Evolutionary conservation across 148 eudicot species (phyloP).

Genomic region (Vaccinium vitisidaea): DNA sequence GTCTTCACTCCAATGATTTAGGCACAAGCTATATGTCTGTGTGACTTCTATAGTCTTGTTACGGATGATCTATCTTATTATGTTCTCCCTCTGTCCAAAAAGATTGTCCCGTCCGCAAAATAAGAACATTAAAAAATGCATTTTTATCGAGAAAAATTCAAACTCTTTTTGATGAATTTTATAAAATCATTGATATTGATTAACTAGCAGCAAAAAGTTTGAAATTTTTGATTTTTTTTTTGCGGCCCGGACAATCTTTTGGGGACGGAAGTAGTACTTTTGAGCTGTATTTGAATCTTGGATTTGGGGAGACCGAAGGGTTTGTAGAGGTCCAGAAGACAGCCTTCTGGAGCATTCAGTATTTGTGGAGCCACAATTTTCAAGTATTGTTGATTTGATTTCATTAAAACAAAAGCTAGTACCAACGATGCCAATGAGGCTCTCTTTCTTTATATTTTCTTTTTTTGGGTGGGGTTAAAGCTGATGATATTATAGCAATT

Average conservation of each 20-base stretch:
- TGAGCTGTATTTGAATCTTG: not conserved
- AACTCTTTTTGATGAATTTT: too few species aligned
- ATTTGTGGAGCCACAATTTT: not conserved
- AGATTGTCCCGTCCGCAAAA: too few species aligned
- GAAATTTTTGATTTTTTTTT: too few species aligned
- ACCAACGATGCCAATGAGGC: not conserved
- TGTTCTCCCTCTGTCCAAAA: too few species aligned
- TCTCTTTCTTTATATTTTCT: not conserved
- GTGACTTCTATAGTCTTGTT: too few species aligned
- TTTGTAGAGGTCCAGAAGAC: not conserved
- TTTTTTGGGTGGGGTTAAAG: not conserved
- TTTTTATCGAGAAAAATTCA: too few species aligned
- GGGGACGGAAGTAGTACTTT: not conserved
- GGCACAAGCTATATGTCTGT: too few species aligned
- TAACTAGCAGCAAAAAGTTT: too few species aligned
- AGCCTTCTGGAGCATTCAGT: not conserved
- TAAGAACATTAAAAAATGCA: too few species aligned
- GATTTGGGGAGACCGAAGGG: not conserved
- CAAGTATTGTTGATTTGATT: not conserved
- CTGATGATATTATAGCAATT: constrained; percentile 20
- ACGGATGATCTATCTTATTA: too few species aligned
- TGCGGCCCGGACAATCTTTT: too few species aligned
- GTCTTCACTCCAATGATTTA: not conserved
- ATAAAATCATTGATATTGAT: too few species aligned
- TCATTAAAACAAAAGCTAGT: not conserved